These are phyloP conservation scores for Rubus idaeus DNA, from an alignment of 306 rosid genomes.

Conservation along the genomic window DNA sequence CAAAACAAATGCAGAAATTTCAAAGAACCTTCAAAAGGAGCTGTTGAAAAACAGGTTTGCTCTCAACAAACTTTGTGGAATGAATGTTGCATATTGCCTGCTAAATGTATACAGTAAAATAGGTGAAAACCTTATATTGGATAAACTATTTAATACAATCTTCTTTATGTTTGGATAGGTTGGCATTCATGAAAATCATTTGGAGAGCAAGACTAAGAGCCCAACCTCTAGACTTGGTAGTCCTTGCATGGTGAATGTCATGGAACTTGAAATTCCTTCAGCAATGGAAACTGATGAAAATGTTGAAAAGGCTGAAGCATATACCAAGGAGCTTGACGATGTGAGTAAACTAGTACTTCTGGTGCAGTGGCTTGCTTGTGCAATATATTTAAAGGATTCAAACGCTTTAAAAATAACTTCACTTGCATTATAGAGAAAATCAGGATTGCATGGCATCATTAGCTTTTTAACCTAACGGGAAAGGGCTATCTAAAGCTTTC, in stretches of 20 bases:
- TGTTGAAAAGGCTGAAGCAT: slow-evolving; percentile 83
- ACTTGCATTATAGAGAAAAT: not conserved
- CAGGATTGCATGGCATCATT: not conserved
- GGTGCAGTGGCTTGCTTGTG: slow-evolving; percentile 6
- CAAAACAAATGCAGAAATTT: slow-evolving; percentile 50
- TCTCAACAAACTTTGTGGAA: slow-evolving; percentile 4
- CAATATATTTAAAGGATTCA: not conserved
- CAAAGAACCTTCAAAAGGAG: slow-evolving; percentile 45
- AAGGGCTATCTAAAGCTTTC: not conserved
- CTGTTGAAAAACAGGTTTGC: slow-evolving; percentile 55
- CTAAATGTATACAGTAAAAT: slow-evolving; percentile 20
- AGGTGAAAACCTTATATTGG: slow-evolving; percentile 14
- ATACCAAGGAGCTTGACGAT: slow-evolving; percentile 78
- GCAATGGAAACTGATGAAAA: slow-evolving; percentile 56
- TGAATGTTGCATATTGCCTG: slow-evolving; percentile 16
- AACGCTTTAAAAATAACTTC: not conserved
- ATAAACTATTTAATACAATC: slow-evolving; percentile 11
- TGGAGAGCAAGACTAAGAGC: slow-evolving; percentile 34
- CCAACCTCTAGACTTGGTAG: slow-evolving; percentile 37
- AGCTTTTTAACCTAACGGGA: not conserved
- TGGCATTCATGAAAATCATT: slow-evolving; percentile 36
- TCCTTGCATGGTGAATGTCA: slow-evolving; percentile 39
- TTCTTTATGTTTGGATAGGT: slow-evolving; percentile 19
- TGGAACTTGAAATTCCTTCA: slow-evolving; percentile 51
- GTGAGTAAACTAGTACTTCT: slow-evolving; percentile 49